Evolutionary conservation across 768 basidiomycete genomes (phyloP), one percentile per base, ranked within the genome.

Genomic region (Tylopilus cervinicoccineus): DNA sequence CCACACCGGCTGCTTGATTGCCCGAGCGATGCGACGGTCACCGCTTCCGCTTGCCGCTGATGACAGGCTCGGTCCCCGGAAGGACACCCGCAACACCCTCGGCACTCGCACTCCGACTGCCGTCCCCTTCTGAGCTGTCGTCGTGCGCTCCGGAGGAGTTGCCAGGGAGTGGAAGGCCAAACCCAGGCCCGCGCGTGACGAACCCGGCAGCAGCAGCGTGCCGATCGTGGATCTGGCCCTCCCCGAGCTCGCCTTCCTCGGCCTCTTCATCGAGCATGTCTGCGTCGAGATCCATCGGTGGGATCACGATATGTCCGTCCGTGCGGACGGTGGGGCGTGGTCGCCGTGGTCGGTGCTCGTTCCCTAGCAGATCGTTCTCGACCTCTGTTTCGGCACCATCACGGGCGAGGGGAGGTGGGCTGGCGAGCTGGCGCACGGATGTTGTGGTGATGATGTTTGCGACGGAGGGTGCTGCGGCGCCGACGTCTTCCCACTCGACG

Each of bases 371-470:
- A 31, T 68, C 66, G 0, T 51, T 54, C 41, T 68, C 66, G 1
- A 70, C 66, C 28, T 68, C 66, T 0, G 66, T 68, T 43, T 68
- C 66, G 1, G 68, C 68, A 6, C 66, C 68, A 6, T 66, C 65
- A 2, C 65, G 60, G 0, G 52, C 51, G 16, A 57, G 51, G 0
- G 65, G 57, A 0, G 55, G 63, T 16, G 60, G 61, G 6, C 50
- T 66, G 14, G 49, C 54, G 14, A 62, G 56, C 1, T 53, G 56
- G 31, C 60, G 57, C 0, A 40, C 49, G 0, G 58, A 54, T 0
- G 31, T 32, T 22, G 52, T 10, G 20, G 51, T 10, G 28, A 32
- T 6, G 31, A 23, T 9, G 0, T 22, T n/a, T 19, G 31, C 41
- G 4, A 6, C 36, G 3, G 49, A 27, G 9, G 51, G 20, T 2